These are phyloP conservation scores for Neurospora sp. DNA, from an alignment of 495 filamentous ascomycete species.

Conservation along the genomic window DNA sequence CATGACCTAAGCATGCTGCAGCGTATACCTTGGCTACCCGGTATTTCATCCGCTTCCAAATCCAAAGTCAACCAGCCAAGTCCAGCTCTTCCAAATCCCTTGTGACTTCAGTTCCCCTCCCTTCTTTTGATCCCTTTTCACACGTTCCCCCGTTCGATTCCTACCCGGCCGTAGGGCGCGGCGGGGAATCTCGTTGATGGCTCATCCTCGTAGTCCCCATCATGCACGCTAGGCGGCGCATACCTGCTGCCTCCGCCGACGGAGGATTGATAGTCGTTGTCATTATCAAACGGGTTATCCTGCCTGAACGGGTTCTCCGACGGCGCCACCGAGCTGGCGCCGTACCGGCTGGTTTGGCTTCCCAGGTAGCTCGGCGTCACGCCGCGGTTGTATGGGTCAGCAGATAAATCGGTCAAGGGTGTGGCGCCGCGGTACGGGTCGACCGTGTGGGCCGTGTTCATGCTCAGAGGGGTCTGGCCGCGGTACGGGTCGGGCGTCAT, in stretches of 20 bases:
- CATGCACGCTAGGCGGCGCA: slow-evolving; percentile 23
- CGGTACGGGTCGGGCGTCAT: slow-evolving; percentile 9
- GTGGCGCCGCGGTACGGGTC: slow-evolving; percentile 5
- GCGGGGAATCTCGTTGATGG: slow-evolving; percentile 30
- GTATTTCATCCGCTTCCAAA: not conserved
- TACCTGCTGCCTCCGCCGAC: slow-evolving; percentile 18
- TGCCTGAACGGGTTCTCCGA: slow-evolving; percentile 23
- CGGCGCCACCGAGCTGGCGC: slow-evolving; percentile 5
- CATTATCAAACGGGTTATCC: slow-evolving; percentile 35
- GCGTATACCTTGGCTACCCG: not conserved
- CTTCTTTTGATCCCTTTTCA: not conserved
- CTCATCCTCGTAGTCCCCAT: slow-evolving; percentile 30
- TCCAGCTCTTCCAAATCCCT: not conserved
- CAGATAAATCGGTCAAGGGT: not conserved
- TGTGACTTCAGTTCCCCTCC: not conserved
- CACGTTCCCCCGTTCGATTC: not conserved
- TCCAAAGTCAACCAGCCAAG: not conserved
- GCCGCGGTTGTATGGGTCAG: slow-evolving; percentile 12
- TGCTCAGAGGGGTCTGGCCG: not conserved
- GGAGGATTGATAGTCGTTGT: slow-evolving; percentile 24
- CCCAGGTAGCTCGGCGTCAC: not conserved
- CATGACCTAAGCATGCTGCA: not conserved
- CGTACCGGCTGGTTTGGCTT: slow-evolving; percentile 4
- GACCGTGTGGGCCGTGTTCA: slow-evolving; percentile 3
- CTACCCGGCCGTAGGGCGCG: slow-evolving; percentile 34